Evolutionary conservation across 2,329 filamentous ascomycete genomes (phyloP), one percentile per base, ranked within the genome.

Genomic region (Colletotrichum somersetense): DNA sequence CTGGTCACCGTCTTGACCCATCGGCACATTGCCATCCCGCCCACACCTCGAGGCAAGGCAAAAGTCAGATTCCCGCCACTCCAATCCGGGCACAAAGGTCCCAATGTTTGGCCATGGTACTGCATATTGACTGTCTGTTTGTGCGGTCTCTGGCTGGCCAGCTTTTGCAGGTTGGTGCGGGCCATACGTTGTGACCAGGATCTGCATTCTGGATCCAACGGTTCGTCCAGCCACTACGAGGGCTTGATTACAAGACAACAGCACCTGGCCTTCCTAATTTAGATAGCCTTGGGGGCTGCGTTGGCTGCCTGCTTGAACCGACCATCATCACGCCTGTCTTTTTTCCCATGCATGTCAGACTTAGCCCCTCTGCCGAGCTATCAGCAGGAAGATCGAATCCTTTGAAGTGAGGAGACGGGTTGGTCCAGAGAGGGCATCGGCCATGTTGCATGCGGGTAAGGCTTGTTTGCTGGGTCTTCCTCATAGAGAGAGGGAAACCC

Each of bases 291-390:
- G 56, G 62, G n/a, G 23, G 56, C 26, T 56, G 30, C 35, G 53
- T 59, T 66, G 44, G 62, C 67, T 61, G 62, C 55, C 38, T 38
- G n/a, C 30, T 61, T 44, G 40, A n/a, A 44, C 58, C 18, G 38
- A 38, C 40, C 11, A 56, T 69, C 56, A 64, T 38, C 38, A 18
- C 53, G 46, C 62, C 52, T 18, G 53, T 35, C 33, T 46, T n/a
- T 69, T 66, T 5, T 5, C 20, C n/a, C 52, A 66, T 69, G 67
- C 53, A 62, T 40, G 67, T 70, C 48, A 70, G 67, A 70, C 64
- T 30, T 38, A 35, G 67, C 62, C 62, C 55, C 26, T 48, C 16
- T 5, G n/a, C 30, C 20, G 48, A 44, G 20, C 62, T 61, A 30
- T 50, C 53, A 64, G 63, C 61, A 40, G 50, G 62, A 70, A 20